These are phyloP conservation scores for Saccharomyces pastorianus DNA, from an alignment of 1,139 yeast genomes.

Conservation along the genomic window DNA sequence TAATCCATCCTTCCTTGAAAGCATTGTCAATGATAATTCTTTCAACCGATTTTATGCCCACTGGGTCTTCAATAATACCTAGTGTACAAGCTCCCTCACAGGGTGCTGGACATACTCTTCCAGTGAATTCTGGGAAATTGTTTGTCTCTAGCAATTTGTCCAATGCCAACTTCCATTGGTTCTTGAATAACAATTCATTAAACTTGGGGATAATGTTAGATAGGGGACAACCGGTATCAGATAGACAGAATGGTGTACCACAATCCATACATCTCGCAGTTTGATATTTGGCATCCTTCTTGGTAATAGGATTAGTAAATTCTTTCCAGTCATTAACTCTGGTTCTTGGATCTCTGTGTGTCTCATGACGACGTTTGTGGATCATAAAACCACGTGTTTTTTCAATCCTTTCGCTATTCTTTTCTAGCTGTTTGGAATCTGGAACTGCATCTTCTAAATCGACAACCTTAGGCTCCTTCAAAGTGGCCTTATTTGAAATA, in stretches of 20 bases:
- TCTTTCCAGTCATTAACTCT: constrained; percentile 92
- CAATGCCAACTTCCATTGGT: constrained; percentile 90
- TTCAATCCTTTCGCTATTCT: constrained; percentile 57
- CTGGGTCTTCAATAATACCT: constrained; percentile 91
- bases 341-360: constrained; percentile 66
- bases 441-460: constrained; percentile 86
- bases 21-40: constrained; percentile 95
- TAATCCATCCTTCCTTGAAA: constrained; percentile 93
- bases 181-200: constrained; percentile 92
- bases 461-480: constrained; percentile 70
- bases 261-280: constrained; percentile 99
- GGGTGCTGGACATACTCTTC: constrained; percentile 98
- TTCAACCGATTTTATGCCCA: constrained; percentile 92
- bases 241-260: constrained; percentile 98
- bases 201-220: constrained; percentile 96
- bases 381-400: constrained; percentile 79
- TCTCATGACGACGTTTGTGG: constrained; percentile 82
- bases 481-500: constrained; percentile 39
- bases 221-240: constrained; percentile 96
- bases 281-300: constrained; percentile 80
- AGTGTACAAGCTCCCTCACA: constrained; percentile 97
- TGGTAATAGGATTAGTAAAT: constrained; percentile 69
- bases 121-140: constrained; percentile 97
- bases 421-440: constrained; percentile 57
- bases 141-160: constrained; percentile 91